Evolutionary conservation across 176 grass and related monocot genomes (phyloP).

Genomic region (Triticum dicoccoides): DNA sequence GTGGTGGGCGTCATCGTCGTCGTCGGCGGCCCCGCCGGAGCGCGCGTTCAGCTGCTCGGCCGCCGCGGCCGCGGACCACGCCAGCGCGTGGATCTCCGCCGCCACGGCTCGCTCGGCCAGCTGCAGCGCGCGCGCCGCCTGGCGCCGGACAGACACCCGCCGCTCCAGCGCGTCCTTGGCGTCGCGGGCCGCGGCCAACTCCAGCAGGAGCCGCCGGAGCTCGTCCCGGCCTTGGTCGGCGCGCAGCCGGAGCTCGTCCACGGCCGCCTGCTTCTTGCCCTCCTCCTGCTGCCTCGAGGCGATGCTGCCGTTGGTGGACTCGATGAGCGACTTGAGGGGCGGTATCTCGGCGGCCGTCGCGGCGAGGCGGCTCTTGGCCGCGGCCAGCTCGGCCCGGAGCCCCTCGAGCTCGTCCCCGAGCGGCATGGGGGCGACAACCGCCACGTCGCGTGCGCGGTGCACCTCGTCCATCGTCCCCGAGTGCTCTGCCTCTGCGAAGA

Average conservation of each 20-base stretch:
- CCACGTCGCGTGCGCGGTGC: constrained; percentile 25
- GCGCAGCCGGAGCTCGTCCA: constrained; percentile 22
- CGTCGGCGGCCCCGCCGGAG: not conserved
- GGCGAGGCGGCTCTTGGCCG: constrained; percentile 33
- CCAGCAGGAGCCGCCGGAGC: constrained; percentile 18
- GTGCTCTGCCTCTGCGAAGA: not conserved
- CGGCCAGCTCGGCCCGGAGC: constrained; percentile 29
- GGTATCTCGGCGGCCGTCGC: constrained; percentile 24
- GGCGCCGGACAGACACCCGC: constrained; percentile 32
- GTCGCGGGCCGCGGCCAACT: constrained; percentile 9
- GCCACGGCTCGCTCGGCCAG: constrained; percentile 35
- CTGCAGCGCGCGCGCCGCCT: constrained; percentile 25
- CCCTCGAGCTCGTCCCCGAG: constrained; percentile 38
- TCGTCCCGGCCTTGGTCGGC: not conserved
- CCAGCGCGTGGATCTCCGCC: constrained; percentile 36
- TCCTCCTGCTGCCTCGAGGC: constrained; percentile 24
- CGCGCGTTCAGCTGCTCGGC: not conserved
- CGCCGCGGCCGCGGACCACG: constrained; percentile 16
- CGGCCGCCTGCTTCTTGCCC: constrained; percentile 3
- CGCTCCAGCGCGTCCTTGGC: constrained; percentile 28
- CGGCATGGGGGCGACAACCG: constrained; percentile 23
- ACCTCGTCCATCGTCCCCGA: constrained; percentile 31
- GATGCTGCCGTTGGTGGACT: constrained; percentile 28
- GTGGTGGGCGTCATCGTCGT: not conserved
- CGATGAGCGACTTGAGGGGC: constrained; percentile 28